Conservation (phyloP, 208 protist species). For the Acanthamoeba lenticulata region DNA sequence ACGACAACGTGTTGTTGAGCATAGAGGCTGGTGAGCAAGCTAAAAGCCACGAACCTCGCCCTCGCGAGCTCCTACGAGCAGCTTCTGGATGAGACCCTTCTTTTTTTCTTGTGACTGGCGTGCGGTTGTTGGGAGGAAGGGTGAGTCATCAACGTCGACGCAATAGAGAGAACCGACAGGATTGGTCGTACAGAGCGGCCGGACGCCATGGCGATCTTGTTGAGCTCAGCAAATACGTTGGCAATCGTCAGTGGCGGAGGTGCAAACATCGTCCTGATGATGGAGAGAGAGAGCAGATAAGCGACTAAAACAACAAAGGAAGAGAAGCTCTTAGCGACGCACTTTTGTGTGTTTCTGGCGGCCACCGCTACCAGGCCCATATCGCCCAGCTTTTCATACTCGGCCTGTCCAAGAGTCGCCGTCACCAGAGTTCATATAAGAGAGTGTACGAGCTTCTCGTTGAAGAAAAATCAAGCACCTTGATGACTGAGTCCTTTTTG, state of each 20-base stretch:
- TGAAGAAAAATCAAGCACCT: background rate
- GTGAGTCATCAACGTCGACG: background rate
- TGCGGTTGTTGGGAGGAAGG: background rate
- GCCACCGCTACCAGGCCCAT: conserved; percentile 95
- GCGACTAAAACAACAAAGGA: background rate
- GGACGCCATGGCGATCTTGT: conserved; percentile 92
- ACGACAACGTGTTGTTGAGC: background rate
- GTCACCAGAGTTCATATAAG: too few relatives aligned
- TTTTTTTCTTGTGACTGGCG: conserved; percentile 86
- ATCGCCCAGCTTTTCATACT: conserved; percentile 93
- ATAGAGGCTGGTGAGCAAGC: background rate
- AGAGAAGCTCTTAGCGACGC: background rate
- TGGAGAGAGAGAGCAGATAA: background rate
- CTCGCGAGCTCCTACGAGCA: conserved; percentile 93
- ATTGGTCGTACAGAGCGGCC: conserved; percentile 88
- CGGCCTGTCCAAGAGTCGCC: conserved; percentile 88
- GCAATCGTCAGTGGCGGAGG: conserved; percentile 92
- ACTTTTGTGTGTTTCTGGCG: conserved; percentile 15
- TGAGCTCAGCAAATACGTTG: conserved; percentile 92
- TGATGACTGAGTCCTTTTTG: conserved; percentile 80
- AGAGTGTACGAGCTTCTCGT: background rate
- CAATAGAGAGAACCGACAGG: background rate
- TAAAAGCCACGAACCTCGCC: conserved; percentile 82
- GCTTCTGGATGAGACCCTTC: conserved; percentile 92
- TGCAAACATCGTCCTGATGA: conserved; percentile 89